A percentile compares a stretch with the other conserved stretches of the same genome.
Conservation (phyloP, 345 rosid genomes). For the Arabidopsis thaliana region TAIR10.1 NC_003076.8:2516001-2516500, state of each 20-base stretch:
- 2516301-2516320: background rate
- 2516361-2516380: constrained; percentile 71
- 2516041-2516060: constrained; percentile 62
- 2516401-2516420: constrained; percentile 88
- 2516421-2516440: constrained; percentile 74
- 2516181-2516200: constrained; percentile 69
- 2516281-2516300: constrained; percentile 8
- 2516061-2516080: constrained; percentile 50
- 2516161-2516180: constrained; percentile 62
- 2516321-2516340: background rate
- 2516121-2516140: background rate
- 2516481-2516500: constrained; percentile 80
- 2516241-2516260: constrained; percentile 91
- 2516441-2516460: constrained; percentile 85
- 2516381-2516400: constrained; percentile 71
- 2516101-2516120: constrained; percentile 12
- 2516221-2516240: constrained; percentile 86
- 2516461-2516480: constrained; percentile 79
- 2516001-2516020: constrained; percentile 48
- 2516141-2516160: background rate
- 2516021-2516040: constrained; percentile 81
- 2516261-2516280: constrained; percentile 57
- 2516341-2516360: constrained; percentile 83
- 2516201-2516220: constrained; percentile 94
- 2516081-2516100: background rate